Conservation (phyloP, 495 filamentous ascomycete species). For the Venustampulla echinocandica region DNA sequence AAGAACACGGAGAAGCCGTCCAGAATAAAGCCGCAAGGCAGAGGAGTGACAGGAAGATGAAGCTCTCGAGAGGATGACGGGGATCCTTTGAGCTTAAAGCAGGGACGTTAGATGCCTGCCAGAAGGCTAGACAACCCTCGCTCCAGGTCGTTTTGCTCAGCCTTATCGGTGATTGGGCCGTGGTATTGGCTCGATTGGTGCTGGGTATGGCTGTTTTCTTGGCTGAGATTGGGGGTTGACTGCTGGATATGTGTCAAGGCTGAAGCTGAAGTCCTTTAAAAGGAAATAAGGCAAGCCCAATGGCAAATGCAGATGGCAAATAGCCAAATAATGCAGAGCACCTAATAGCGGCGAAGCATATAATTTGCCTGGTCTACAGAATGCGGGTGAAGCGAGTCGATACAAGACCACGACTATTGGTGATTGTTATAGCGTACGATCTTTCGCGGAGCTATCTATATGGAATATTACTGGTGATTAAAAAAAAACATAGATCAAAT, state of each 20-base stretch:
- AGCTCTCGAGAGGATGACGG: neutral
- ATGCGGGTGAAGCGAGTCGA: neutral
- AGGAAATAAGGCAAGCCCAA: neutral
- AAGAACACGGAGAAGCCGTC: neutral
- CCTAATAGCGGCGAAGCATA: neutral
- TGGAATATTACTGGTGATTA: too few species aligned
- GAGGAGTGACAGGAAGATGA: neutral
- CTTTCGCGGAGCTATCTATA: too few species aligned
- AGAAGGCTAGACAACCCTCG: neutral
- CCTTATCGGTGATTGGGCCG: neutral
- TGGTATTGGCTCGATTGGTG: neutral
- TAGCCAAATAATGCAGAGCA: neutral
- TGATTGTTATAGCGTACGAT: too few species aligned
- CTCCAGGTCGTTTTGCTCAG: neutral
- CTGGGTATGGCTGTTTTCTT: neutral
- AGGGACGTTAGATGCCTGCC: neutral
- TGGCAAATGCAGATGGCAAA: neutral
- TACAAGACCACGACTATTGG: neutral
- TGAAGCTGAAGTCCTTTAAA: neutral
- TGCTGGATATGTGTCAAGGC: slow-evolving; percentile 3
- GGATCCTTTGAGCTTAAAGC: neutral
- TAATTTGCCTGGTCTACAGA: too few species aligned
- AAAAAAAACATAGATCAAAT: too few species aligned
- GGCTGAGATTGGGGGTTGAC: neutral
- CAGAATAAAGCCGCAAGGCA: neutral